These are phyloP conservation scores for Hansenula sp. DNA, from an alignment of 1,139 yeast species.

Conservation along the genomic window DNA sequence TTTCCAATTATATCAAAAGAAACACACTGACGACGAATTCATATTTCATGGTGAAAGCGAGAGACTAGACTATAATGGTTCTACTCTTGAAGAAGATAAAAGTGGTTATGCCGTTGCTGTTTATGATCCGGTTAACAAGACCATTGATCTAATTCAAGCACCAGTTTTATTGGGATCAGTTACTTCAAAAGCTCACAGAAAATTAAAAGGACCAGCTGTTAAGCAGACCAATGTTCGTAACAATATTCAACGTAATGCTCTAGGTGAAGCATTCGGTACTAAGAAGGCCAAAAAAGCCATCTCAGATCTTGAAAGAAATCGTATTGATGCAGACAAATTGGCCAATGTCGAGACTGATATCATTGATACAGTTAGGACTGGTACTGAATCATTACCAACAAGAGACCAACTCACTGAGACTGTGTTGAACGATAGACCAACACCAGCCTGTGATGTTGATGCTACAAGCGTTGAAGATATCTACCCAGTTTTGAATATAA, in stretches of 20 bases:
- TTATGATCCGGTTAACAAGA: constrained; percentile 57
- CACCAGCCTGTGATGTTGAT: constrained; percentile 70
- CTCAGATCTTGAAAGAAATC: constrained; percentile 72
- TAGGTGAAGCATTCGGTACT: constrained; percentile 97
- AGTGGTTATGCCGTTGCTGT: constrained; percentile 58
- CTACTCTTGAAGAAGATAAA: constrained; percentile 36
- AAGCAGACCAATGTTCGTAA: constrained; percentile 46
- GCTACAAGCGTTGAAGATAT: constrained; percentile 82
- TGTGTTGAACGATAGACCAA: constrained; percentile 69
- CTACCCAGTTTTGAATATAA: constrained; percentile 68
- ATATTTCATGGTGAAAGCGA: constrained; percentile 78
- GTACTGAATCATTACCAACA: constrained; percentile 73
- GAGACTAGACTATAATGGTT: constrained; percentile 70
- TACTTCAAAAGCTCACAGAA: constrained; percentile 49
- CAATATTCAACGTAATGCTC: constrained; percentile 64
- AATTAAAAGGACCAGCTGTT: constrained; percentile 56
- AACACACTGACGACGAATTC: constrained; percentile 34
- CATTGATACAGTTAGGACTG: constrained; percentile 69
- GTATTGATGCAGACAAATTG: constrained; percentile 79
- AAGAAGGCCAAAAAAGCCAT: constrained; percentile 93
- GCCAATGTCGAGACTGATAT: constrained; percentile 76
- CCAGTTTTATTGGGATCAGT: constrained; percentile 55
- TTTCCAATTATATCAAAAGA: constrained; percentile 62
- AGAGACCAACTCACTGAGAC: constrained; percentile 50
- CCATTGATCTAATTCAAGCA: constrained; percentile 59